These are phyloP conservation scores for Cutaneotrichosporon cyanovorans DNA, from an alignment of 1,284 basidiomycete species.

Conservation along the genomic window DNA sequence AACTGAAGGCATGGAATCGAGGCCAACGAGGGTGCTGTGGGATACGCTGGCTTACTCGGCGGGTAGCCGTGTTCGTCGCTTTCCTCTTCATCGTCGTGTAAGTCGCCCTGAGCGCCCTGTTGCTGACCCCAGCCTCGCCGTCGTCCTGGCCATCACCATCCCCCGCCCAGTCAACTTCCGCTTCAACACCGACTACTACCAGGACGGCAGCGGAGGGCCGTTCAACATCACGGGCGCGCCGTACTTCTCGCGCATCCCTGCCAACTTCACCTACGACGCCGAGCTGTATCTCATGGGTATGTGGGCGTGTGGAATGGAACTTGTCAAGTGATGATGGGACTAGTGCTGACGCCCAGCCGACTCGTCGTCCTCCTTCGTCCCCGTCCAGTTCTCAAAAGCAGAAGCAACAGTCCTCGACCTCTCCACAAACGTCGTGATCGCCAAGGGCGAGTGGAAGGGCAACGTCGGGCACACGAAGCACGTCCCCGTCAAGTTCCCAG, in stretches of 20 bases:
- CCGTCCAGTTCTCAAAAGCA: slow-evolving; percentile 61
- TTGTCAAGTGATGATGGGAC: neutral
- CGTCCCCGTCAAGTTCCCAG: slow-evolving; percentile 58
- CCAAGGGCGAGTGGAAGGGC: slow-evolving; percentile 53
- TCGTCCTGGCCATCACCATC: slow-evolving; percentile 65
- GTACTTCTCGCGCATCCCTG: slow-evolving; percentile 60
- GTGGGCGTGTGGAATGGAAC: slow-evolving; percentile 7
- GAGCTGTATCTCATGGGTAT: slow-evolving; percentile 57
- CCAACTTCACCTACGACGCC: slow-evolving; percentile 79
- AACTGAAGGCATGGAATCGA: slow-evolving; percentile 63
- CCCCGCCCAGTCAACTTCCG: slow-evolving; percentile 67
- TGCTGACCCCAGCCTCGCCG: slow-evolving; percentile 52
- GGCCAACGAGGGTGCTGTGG: slow-evolving; percentile 69
- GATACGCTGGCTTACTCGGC: slow-evolving; percentile 59
- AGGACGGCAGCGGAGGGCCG: slow-evolving; percentile 52
- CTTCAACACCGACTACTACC: slow-evolving; percentile 50
- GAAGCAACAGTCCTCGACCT: slow-evolving; percentile 55
- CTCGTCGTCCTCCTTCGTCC: slow-evolving; percentile 63
- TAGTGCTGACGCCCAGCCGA: slow-evolving; percentile 48
- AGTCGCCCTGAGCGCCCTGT: slow-evolving; percentile 40
- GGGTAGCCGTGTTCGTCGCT: slow-evolving; percentile 57
- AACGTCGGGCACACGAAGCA: slow-evolving; percentile 59
- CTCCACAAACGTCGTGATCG: slow-evolving; percentile 57
- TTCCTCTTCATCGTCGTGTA: slow-evolving; percentile 61
- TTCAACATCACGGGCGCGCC: slow-evolving; percentile 52